Evolutionary conservation across 1,139 yeast species (phyloP), one percentile per base, ranked within the genome.

Genomic region (Magnusiomyces fungicola): DNA sequence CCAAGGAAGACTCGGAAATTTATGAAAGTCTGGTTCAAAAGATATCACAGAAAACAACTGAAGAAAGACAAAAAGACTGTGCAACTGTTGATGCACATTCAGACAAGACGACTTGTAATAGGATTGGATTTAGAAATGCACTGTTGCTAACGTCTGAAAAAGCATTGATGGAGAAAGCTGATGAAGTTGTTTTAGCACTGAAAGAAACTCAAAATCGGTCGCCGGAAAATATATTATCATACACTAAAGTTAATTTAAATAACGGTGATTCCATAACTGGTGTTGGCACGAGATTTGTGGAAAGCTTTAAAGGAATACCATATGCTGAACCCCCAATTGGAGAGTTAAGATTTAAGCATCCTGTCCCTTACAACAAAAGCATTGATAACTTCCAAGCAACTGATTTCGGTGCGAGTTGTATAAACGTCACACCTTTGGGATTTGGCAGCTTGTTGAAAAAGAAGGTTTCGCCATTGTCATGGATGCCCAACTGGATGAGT

Each of bases 261-360:
- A 36, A 34, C 24, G 44, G 47, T 12, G 50, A 51, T n/a, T 21
- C 36, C 14, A 40, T 51, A 24, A 43, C 46, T 14, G 51, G 54
- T n/a, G 24, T 39, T 21, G 19, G 21, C 7, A 21, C 29, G 9
- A 24, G 45, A 10, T 25, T 30, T 7, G 45, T 53, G 24, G 65
- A 61, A 24, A 48, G 48, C 40, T 61, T 52, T 48, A 50, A 57
- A 22, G 64, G 65, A 7, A 56, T 61, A 23, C 61, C 62, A 3
- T 61, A 52, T 50, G 64, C 64, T n/a, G 50, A 54, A 19, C 59
- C 64, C n/a, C 65, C 65, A 6, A 27, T 56, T 1, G 61, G 58
- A 1, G 27, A 51, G 2, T 48, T 60, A 9, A 49, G 64, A 25
- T 61, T 61, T 45, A 54, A 50, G 6, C 53, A 50, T 3, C 65